Conservation (phyloP, 2,329 filamentous ascomycete genomes). For the Trichoderma polysporum region DNA sequence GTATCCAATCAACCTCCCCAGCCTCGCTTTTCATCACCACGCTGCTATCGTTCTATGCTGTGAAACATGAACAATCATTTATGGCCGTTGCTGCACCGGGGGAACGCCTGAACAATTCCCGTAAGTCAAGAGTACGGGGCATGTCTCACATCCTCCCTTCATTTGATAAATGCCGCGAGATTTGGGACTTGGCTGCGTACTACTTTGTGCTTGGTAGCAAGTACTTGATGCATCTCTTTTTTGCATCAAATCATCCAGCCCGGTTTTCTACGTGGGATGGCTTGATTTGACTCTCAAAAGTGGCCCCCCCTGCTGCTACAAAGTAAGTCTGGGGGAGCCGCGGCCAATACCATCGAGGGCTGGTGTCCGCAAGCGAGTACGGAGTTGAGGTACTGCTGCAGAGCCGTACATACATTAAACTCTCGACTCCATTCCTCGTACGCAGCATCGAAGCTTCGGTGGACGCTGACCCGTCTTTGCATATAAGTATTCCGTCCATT, state of each 20-base stretch:
- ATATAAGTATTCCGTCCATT: not conserved
- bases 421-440: not conserved
- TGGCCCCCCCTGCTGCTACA: not conserved
- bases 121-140: not conserved
- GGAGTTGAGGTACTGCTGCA: conserved; percentile 2
- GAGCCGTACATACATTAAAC: not conserved
- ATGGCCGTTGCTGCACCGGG: not conserved
- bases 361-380: not conserved
- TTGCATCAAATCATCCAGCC: not conserved
- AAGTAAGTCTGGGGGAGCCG: not conserved
- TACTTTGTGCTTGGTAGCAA: not conserved
- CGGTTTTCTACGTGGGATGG: conserved; percentile 11
- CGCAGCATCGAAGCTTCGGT: not conserved
- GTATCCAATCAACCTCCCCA: conserved; percentile 1
- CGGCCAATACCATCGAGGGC: not conserved
- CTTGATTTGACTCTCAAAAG: conserved; percentile 18
- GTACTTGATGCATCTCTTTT: not conserved
- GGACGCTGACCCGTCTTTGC: not conserved
- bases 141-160: not conserved
- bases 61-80: not conserved
- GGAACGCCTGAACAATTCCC: not conserved
- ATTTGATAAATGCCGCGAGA: not conserved
- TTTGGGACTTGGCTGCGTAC: not conserved
- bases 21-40: not conserved
- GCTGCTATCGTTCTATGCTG: conserved; percentile 8